Evolutionary conservation across 164 flowering plant genomes (phyloP).

Genomic region (Taxillus chinensis): DNA sequence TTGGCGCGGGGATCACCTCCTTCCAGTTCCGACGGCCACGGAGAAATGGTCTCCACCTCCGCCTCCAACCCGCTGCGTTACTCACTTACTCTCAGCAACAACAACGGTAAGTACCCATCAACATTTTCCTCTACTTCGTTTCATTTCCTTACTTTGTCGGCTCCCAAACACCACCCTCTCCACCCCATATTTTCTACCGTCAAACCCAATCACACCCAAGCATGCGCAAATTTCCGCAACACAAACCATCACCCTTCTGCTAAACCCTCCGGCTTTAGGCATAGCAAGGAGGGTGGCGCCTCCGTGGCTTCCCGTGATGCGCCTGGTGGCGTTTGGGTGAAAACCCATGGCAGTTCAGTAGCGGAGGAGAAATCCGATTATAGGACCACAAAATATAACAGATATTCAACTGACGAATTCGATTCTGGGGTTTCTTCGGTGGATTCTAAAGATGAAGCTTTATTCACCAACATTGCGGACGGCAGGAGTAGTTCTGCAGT

Average conservation of each 20-base stretch:
- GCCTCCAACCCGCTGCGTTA: constrained; percentile 30
- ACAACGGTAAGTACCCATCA: constrained; percentile 44
- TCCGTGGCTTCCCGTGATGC: constrained; percentile 16
- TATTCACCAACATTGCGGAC: constrained; percentile 9
- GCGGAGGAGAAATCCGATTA: constrained; percentile 13
- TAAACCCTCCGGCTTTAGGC: constrained; percentile 1
- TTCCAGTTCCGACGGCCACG: constrained; percentile 11
- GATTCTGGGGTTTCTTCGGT: constrained; percentile 21
- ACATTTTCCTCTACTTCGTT: constrained; percentile 13
- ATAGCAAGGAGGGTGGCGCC: constrained; percentile 1
- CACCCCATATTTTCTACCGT: constrained; percentile 9
- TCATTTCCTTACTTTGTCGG: constrained; percentile 11
- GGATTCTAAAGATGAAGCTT: constrained; percentile 19
- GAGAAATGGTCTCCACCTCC: background rate
- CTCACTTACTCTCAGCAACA: constrained; percentile 12
- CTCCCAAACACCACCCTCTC: constrained; percentile 17
- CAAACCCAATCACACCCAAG: constrained; percentile 10
- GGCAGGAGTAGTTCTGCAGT: constrained; percentile 9
- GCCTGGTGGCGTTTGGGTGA: constrained; percentile 8
- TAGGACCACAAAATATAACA: constrained; percentile 11
- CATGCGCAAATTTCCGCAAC: constrained; percentile 9
- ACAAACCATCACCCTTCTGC: constrained; percentile 11
- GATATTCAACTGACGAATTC: constrained; percentile 8
- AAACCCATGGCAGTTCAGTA: constrained; percentile 5
- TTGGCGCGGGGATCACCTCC: background rate